Percentiles rank a stretch among this genome's conserved stretches.
These are phyloP conservation scores for Gynandropsis gynandra DNA, from an alignment of 345 rosid species.

Conservation along the genomic window DNA sequence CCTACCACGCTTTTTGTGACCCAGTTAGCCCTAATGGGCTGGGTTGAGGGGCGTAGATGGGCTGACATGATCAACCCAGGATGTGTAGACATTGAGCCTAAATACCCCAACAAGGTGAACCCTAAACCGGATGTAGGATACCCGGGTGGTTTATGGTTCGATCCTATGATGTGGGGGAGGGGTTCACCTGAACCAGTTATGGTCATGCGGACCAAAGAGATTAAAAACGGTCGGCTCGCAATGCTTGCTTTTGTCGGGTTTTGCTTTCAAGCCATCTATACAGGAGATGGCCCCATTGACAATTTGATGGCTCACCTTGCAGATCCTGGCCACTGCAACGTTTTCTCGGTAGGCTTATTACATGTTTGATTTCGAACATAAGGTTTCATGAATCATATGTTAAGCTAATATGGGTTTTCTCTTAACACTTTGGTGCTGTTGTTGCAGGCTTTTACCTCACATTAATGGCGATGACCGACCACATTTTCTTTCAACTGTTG, in stretches of 20 bases:
- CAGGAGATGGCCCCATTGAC: constrained; percentile 61
- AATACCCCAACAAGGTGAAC: constrained; percentile 54
- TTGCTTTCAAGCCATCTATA: constrained; percentile 76
- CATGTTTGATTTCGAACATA: neutral
- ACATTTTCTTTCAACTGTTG: too few relatives aligned
- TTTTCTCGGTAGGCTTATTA: constrained; percentile 56
- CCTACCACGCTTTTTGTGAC: constrained; percentile 57
- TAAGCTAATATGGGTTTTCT: too few relatives aligned
- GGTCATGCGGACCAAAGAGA: constrained; percentile 91
- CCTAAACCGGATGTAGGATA: constrained; percentile 80
- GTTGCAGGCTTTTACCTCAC: constrained; percentile 62
- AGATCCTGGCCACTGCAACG: constrained; percentile 91
- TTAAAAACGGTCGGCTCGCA: constrained; percentile 84
- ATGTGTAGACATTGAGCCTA: constrained; percentile 59
- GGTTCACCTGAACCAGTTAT: constrained; percentile 94
- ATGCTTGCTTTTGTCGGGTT: constrained; percentile 91
- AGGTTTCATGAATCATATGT: too few relatives aligned
- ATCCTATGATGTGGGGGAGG: constrained; percentile 82
- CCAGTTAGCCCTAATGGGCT: constrained; percentile 76
- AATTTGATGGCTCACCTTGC: constrained; percentile 85
- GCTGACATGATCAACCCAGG: constrained; percentile 88
- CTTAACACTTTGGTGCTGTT: neutral
- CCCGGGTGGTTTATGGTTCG: constrained; percentile 94
- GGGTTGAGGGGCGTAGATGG: constrained; percentile 94
- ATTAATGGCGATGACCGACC: constrained; percentile 19